Evolutionary conservation across 2,329 filamentous ascomycete species (phyloP), one percentile per base, ranked within the genome.

Genomic region (Westerdykella sp.): DNA sequence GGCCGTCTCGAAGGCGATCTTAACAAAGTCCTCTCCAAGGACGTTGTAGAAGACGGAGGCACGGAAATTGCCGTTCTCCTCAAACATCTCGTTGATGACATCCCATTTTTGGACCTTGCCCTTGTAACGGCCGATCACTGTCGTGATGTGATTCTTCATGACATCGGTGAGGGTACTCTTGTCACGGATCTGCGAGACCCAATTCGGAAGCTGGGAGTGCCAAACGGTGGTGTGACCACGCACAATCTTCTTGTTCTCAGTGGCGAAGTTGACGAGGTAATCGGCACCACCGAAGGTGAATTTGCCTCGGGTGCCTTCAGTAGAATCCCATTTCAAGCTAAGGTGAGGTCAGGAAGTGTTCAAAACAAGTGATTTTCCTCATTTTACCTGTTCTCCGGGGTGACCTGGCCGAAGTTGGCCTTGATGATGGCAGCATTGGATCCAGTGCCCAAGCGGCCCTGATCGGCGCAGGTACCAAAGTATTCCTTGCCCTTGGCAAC

Each of bases 1-100:
- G 15, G 85, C 84, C 10, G 84, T 78, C 41, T 77, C 73, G 69
- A 87, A 88, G 30, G 84, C 84, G 55, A 85, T 83, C 16, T 72
- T 70, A 41, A 88, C 78, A 57, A 83, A 87, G 62, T 77, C 76
- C 67, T 86, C 82, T 36, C 84, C 83, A 4, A 87, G 74, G 2
- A 87, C 78, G 21, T 77, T 73, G 54, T 72, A 83, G 70, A 85
- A 87, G 53, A 85, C 80, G 9, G 73, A 78, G 23, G 68, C 55
- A 36, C 83, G 79, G 42, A 84, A 69, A 3, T 61, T 68, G 30
- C 81, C 82, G 54, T 80, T 73, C 51, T 84, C 69, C 52, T 75
- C 73, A 60, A 82, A 76, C 59, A 80, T 78, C 57, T 82, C 78
- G 60, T 82, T 82, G 40, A 77, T 72, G 22, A 82, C 78, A 51